phyloP scores from a whole-genome alignment of 441 rosid species.

The Erysimum cheiri region DNA sequence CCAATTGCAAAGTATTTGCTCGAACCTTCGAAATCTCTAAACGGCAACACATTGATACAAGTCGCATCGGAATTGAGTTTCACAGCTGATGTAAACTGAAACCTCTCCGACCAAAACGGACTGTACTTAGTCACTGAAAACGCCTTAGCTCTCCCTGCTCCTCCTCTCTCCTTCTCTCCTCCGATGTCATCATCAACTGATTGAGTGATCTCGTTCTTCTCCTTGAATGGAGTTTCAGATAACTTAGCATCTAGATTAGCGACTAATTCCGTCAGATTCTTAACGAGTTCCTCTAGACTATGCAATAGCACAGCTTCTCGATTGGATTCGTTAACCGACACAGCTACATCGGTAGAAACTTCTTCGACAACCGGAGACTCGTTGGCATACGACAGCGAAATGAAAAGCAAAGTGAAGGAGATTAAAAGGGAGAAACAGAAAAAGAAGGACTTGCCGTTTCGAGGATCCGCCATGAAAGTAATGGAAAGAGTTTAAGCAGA shows the following conservation, averaged over 20 bases:
- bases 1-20: slow-evolving; percentile 93
- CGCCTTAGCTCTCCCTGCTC: slow-evolving; percentile 51
- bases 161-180: slow-evolving; percentile 25
- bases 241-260: slow-evolving; percentile 66
- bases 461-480: slow-evolving; percentile 35
- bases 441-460: slow-evolving; percentile 41
- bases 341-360: slow-evolving; percentile 14
- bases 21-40: slow-evolving; percentile 76
- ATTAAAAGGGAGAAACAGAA: slow-evolving; percentile 10
- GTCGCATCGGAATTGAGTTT: slow-evolving; percentile 78
- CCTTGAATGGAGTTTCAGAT: slow-evolving; percentile 44
- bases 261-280: slow-evolving; percentile 68
- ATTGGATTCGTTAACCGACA: slow-evolving; percentile 35
- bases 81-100: slow-evolving; percentile 89
- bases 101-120: slow-evolving; percentile 92
- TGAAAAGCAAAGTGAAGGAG: slow-evolving; percentile 29
- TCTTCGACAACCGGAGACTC: slow-evolving; percentile 31
- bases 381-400: slow-evolving; percentile 29
- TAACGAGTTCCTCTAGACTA: slow-evolving; percentile 77
- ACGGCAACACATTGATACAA: slow-evolving; percentile 75
- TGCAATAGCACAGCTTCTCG: slow-evolving; percentile 56
- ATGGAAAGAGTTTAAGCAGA: not conserved
- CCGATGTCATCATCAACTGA: slow-evolving; percentile 34
- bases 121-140: slow-evolving; percentile 72
- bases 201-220: slow-evolving; percentile 41